phyloP scores from a whole-genome alignment of 2,329 filamentous ascomycete species.

The Cladobotryum protrusum region DNA sequence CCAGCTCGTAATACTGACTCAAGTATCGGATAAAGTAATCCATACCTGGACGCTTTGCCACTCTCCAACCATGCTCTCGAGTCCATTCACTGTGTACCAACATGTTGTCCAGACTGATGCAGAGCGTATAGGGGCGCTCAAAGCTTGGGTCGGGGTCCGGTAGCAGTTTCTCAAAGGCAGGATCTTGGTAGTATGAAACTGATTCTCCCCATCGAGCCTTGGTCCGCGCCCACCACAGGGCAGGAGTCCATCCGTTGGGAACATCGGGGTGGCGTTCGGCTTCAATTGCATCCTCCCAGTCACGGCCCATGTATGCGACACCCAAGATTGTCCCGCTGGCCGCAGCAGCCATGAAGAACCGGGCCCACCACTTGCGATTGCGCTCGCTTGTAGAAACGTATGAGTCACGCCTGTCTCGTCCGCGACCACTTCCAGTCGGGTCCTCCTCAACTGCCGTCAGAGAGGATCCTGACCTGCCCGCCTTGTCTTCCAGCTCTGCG shows the following conservation, averaged over 20 bases:
- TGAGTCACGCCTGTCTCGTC: slow-evolving; percentile 53
- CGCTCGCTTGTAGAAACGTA: slow-evolving; percentile 90
- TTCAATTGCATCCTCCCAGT: slow-evolving; percentile 82
- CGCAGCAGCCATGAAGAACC: slow-evolving; percentile 63
- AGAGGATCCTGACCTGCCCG: slow-evolving; percentile 26
- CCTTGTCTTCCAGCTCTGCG: slow-evolving; percentile 56
- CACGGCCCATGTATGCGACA: slow-evolving; percentile 72
- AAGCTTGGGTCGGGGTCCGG: slow-evolving; percentile 74
- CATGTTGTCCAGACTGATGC: slow-evolving; percentile 87
- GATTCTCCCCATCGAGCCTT: slow-evolving; percentile 68
- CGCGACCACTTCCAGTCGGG: slow-evolving; percentile 23
- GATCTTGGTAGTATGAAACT: slow-evolving; percentile 90
- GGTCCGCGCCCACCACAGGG: slow-evolving; percentile 74
- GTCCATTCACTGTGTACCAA: slow-evolving; percentile 93
- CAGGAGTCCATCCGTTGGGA: slow-evolving; percentile 71
- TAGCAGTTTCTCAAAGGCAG: slow-evolving; percentile 87
- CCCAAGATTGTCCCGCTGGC: slow-evolving; percentile 51
- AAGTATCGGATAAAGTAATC: slow-evolving; percentile 98
- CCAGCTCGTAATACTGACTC: slow-evolving; percentile 95
- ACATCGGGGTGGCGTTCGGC: slow-evolving; percentile 61
- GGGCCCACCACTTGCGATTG: slow-evolving; percentile 68
- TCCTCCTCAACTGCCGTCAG: slow-evolving; percentile 32
- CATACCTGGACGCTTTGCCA: slow-evolving; percentile 88
- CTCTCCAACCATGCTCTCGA: slow-evolving; percentile 87
- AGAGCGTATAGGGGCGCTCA: slow-evolving; percentile 84